Evolutionary conservation across 2,329 filamentous ascomycete species (phyloP).

Genomic region (Fusarium chaquense): DNA sequence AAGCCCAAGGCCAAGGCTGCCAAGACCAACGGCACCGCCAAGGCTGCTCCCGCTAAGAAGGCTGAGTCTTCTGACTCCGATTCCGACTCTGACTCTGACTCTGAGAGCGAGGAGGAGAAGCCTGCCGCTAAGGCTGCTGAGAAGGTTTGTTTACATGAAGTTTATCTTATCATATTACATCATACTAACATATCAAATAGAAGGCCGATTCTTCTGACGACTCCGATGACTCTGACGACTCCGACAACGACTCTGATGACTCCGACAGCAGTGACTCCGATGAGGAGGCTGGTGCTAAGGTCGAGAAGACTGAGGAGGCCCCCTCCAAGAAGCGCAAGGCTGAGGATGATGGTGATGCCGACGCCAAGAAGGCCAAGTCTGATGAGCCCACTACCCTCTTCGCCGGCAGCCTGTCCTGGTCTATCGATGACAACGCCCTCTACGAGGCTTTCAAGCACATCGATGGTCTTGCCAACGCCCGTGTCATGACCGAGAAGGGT

Average conservation of each 20-base stretch:
- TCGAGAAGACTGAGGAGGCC: slow-evolving; percentile 54
- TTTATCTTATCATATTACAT: neutral
- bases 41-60: slow-evolving; percentile 43
- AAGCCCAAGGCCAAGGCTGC: slow-evolving; percentile 50
- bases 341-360: slow-evolving; percentile 60
- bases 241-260: slow-evolving; percentile 51
- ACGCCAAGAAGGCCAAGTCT: slow-evolving; percentile 77
- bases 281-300: slow-evolving; percentile 52
- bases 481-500: slow-evolving; percentile 86
- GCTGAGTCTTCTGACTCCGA: slow-evolving; percentile 50
- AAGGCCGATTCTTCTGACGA: slow-evolving; percentile 49
- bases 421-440: slow-evolving; percentile 85
- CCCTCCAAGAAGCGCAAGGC: slow-evolving; percentile 63
- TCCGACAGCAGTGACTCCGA: slow-evolving; percentile 53
- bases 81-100: slow-evolving; percentile 54
- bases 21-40: slow-evolving; percentile 47
- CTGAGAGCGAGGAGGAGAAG: slow-evolving; percentile 55
- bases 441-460: slow-evolving; percentile 84
- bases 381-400: slow-evolving; percentile 77
- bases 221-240: slow-evolving; percentile 51
- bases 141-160: slow-evolving; percentile 47
- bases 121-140: slow-evolving; percentile 45
- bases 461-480: slow-evolving; percentile 77
- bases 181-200: slow-evolving; percentile 41
- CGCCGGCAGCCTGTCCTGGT: slow-evolving; percentile 91